Percentiles rank a stretch among this genome's conserved stretches.
Evolutionary conservation across 108 stramenopile genomes (phyloP).

Genomic region (Craspedostauros australis): DNA sequence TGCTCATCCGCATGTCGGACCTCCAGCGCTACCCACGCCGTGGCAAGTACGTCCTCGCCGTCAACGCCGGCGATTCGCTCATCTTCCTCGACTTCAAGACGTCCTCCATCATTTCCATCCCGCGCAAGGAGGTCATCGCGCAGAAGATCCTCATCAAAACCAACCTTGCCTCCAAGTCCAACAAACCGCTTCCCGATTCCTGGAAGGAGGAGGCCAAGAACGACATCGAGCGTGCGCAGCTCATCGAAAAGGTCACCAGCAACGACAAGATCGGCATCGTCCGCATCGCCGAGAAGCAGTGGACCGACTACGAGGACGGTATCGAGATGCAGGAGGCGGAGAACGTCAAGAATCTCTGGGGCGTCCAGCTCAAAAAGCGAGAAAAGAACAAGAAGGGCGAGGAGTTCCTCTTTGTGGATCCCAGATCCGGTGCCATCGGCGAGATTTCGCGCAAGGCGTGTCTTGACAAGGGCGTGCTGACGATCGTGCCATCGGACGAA

Average conservation of each 20-base stretch:
- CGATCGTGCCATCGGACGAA: neutral
- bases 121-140: conserved; percentile 3
- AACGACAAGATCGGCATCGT: neutral
- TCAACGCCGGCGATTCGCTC: conserved; percentile 5
- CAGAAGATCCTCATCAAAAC: neutral
- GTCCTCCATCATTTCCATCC: neutral
- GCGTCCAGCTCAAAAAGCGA: conserved; percentile 26
- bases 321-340: conserved; percentile 12
- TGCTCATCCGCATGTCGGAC: conserved; percentile 17
- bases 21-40: conserved; percentile 10
- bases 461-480: neutral
- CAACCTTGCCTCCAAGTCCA: too few relatives aligned
- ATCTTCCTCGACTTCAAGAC: conserved; percentile 5
- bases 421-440: conserved; percentile 19
- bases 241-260: conserved; percentile 1
- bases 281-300: conserved; percentile 2
- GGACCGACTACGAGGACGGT: conserved; percentile 4
- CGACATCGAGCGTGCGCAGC: neutral
- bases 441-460: too few relatives aligned
- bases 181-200: neutral
- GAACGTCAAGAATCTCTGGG: conserved; percentile 27
- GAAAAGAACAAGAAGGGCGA: conserved; percentile 6
- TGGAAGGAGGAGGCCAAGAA: conserved; percentile 4
- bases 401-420: conserved; percentile 27
- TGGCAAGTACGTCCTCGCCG: conserved; percentile 42